Base-by-base conservation (phyloP, 1,139 yeast species). In the Saccharomyces pastorianus region DNA sequence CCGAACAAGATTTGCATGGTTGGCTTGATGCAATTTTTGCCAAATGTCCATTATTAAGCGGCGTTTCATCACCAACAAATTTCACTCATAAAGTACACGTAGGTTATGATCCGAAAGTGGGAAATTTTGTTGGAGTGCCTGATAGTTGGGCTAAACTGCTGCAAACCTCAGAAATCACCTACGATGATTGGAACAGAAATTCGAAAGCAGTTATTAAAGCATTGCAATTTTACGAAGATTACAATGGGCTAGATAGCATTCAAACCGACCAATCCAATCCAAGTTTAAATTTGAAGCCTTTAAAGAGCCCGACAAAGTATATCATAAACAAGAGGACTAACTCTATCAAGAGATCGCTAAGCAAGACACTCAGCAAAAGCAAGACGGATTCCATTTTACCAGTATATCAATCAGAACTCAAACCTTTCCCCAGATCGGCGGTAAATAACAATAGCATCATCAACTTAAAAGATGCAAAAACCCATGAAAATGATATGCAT, bases 1-100 rank as follows among this genome's bases (percentile, higher is more conserved):
- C 84, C 32, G 88, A 88, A 64, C 79, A 82, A 57, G 97, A 90
- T 59, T 78, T 88, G 61, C 82, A 87, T 69, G 86, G 88, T 58
- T 90, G 97, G 97, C 79, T 90, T 57, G 96, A 90, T 69, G 88
- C 88, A 25, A 88, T 90, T 61, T 83, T 88, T 60, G 81, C 91
- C 26, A 88, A 88, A 67, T 86, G 95, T 62, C 96, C 96, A 1
- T 75, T 85, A 59, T 79, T 84, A 53, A 85, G 90, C 4, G 82
- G 82, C 5, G 88, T 85, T 23, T 83, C 88, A 2, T 81, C 79
- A 51, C 93, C 93, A 7, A 82, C 84, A 29, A 84, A 84, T 62
- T 85, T 84, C 64, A 84, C 88, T 2, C 91, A 85, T 66, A 84
- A 85, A 76, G 71, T 78, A 7, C 81, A 78, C 59, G 81, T 78